Percentiles rank a stretch among this genome's conserved stretches.
phyloP scores from a whole-genome alignment of 176 grass and related monocot genomes.

The Zea luxurians region DNA sequence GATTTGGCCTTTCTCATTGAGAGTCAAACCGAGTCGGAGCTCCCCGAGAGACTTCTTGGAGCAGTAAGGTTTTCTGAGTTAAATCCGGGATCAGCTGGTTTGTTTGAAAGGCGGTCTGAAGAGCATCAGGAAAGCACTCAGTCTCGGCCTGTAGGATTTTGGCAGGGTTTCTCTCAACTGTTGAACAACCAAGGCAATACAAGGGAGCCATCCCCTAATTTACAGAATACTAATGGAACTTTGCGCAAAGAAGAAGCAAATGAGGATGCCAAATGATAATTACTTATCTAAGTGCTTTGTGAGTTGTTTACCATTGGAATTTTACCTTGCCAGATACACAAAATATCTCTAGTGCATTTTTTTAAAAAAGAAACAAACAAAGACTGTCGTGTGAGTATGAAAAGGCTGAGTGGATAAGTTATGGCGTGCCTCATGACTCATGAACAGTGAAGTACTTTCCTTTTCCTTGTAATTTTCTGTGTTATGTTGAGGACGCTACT shows the following conservation, averaged over 20 bases:
- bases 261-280: slow-evolving; percentile 59
- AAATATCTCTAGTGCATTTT: background rate
- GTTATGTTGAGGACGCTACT: background rate
- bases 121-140: slow-evolving; percentile 47
- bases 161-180: slow-evolving; percentile 71
- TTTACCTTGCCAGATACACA: background rate
- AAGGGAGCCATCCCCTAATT: slow-evolving; percentile 31
- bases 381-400: background rate
- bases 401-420: background rate
- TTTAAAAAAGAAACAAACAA: background rate
- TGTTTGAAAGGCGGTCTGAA: slow-evolving; percentile 54
- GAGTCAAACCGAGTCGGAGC: slow-evolving; percentile 82
- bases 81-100: slow-evolving; percentile 63
- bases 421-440: background rate
- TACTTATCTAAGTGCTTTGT: slow-evolving; percentile 23
- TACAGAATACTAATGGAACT: slow-evolving; percentile 56
- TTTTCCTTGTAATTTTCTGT: slow-evolving; percentile 9
- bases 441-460: background rate
- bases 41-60: slow-evolving; percentile 85
- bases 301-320: background rate
- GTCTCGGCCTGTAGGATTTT: slow-evolving; percentile 52
- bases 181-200: slow-evolving; percentile 54
- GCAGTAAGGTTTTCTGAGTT: slow-evolving; percentile 82
- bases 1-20: slow-evolving; percentile 94
- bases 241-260: slow-evolving; percentile 40